Conservation (phyloP, 2,329 filamentous ascomycete species). For the Celoporthe dispersa region DNA sequence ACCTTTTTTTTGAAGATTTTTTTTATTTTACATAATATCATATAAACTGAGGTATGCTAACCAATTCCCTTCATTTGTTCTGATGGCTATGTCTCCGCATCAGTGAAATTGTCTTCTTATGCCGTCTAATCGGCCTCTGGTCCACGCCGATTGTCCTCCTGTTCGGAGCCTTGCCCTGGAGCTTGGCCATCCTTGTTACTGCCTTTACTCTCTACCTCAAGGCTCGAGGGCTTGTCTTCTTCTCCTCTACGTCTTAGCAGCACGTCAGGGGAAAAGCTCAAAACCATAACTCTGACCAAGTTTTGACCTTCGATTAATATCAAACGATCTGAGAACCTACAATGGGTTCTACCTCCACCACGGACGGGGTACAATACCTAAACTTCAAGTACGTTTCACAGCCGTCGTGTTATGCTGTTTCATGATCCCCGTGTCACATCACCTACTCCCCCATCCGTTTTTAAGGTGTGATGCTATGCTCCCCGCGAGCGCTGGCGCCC, state of each 20-base stretch:
- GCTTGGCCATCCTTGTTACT: neutral
- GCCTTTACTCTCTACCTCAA: neutral
- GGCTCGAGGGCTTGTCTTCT: neutral
- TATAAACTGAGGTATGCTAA: neutral
- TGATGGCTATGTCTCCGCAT: neutral
- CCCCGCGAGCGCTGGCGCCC: neutral
- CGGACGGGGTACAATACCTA: neutral
- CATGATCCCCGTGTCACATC: neutral
- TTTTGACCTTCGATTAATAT: neutral
- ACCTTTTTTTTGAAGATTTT: neutral
- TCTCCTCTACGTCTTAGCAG: neutral
- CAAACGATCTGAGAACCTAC: neutral
- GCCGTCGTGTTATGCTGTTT: neutral
- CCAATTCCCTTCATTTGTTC: neutral
- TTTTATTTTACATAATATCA: neutral
- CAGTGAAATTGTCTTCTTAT: neutral
- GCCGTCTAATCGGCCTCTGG: neutral
- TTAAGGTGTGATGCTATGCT: neutral
- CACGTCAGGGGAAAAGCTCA: too few species aligned
- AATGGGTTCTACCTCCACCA: neutral
- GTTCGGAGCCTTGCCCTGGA: neutral
- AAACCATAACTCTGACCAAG: neutral
- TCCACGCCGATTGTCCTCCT: neutral
- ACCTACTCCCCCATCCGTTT: neutral
- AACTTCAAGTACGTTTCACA: neutral